Percentiles rank a stretch among this genome's conserved stretches.
These are phyloP conservation scores for Aureobasidium pullulans DNA, from an alignment of 2,329 filamentous ascomycete species.

Conservation along the genomic window DNA sequence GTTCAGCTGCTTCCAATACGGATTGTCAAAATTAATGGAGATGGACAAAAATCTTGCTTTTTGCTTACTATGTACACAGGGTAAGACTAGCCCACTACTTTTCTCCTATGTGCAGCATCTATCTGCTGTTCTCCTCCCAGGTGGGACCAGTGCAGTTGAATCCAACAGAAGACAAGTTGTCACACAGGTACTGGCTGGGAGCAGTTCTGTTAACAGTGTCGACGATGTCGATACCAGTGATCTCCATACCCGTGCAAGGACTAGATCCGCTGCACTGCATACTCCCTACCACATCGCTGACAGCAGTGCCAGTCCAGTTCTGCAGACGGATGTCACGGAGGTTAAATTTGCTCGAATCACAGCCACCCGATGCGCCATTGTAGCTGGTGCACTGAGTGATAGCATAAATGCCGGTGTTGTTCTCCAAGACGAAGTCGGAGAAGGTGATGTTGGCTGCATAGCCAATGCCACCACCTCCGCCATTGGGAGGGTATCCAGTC, in stretches of 20 bases:
- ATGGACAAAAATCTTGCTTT: neutral
- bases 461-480: constrained; percentile 50
- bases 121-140: constrained; percentile 12
- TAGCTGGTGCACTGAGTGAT: constrained; percentile 25
- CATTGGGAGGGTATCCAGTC: constrained; percentile 41
- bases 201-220: constrained; percentile 17
- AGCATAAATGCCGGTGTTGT: constrained; percentile 18
- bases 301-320: constrained; percentile 25
- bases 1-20: too few species aligned
- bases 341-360: constrained; percentile 30
- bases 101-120: neutral
- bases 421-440: constrained; percentile 25
- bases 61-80: neutral
- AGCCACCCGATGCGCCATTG: constrained; percentile 19
- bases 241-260: constrained; percentile 22
- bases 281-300: constrained; percentile 18
- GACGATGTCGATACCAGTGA: constrained; percentile 18
- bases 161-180: constrained; percentile 18
- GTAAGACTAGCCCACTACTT: neutral
- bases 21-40: too few species aligned
- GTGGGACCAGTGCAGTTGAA: constrained; percentile 22
- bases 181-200: constrained; percentile 20
- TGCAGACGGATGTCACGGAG: constrained; percentile 26
- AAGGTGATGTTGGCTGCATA: constrained; percentile 32
- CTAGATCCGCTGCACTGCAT: constrained; percentile 24